A percentile compares a stretch with the other conserved stretches of the same genome.
Conservation (phyloP, 192 early-diverging fungal genomes). For the Backusella macrospora region DNA sequence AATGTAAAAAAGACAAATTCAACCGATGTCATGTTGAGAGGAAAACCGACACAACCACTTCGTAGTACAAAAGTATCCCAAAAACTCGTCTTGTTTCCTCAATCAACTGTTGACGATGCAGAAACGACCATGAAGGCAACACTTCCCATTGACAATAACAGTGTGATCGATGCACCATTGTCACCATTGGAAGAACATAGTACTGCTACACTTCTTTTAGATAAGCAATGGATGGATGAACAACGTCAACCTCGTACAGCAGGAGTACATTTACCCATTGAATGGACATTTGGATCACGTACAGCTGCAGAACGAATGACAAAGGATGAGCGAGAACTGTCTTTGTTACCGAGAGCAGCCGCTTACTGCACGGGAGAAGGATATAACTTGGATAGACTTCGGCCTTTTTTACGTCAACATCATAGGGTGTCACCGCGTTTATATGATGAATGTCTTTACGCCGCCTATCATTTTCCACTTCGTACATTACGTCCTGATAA, state of each 20-base stretch:
- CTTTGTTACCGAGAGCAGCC: conserved; percentile 61
- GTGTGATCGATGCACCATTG: conserved; percentile 14
- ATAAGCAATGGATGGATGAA: conserved; percentile 19
- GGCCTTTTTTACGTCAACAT: conserved; percentile 46
- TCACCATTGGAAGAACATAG: not conserved
- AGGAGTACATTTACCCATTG: conserved; percentile 31
- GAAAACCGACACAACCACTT: conserved; percentile 60
- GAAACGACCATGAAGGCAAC: conserved; percentile 20
- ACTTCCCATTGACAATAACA: conserved; percentile 7
- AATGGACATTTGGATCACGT: conserved; percentile 42
- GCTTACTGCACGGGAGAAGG: conserved; percentile 79
- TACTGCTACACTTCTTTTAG: not conserved
- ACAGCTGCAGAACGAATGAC: conserved; percentile 59
- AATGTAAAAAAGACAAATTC: not conserved
- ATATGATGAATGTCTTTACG: conserved; percentile 60
- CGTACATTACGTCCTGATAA: conserved; percentile 41
- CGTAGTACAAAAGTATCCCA: conserved; percentile 89
- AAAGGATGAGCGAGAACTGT: conserved; percentile 52
- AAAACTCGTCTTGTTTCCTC: conserved; percentile 85
- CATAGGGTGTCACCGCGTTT: conserved; percentile 56
- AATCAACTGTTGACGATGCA: conserved; percentile 35
- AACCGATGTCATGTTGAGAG: conserved; percentile 4
- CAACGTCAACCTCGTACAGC: conserved; percentile 6
- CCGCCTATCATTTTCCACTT: conserved; percentile 58
- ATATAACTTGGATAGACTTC: conserved; percentile 49